Percentiles rank a stretch among this genome's conserved stretches.
Conservation (phyloP, 495 filamentous ascomycete species). For the Venustampulla echinocandica region DNA sequence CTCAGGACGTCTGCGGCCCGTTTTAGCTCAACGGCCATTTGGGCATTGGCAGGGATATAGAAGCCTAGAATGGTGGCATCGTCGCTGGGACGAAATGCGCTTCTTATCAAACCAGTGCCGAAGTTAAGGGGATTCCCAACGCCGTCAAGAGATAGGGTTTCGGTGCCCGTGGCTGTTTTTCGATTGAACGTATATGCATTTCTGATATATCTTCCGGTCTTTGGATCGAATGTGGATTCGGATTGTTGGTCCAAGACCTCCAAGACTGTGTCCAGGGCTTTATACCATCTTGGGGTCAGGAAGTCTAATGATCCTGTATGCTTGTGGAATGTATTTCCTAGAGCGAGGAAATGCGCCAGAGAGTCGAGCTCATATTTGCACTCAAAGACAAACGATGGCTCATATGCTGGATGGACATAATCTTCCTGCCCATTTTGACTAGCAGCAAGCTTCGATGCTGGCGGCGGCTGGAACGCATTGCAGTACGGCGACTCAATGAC, state of each 20-base stretch:
- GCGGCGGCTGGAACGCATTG: constrained; percentile 95
- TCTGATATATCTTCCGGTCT: constrained; percentile 49
- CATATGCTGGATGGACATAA: constrained; percentile 75
- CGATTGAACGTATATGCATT: constrained; percentile 87
- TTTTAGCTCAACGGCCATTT: constrained; percentile 87
- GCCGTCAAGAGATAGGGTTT: constrained; percentile 76
- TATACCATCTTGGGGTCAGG: constrained; percentile 69
- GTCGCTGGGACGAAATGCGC: constrained; percentile 92
- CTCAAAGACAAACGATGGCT: constrained; percentile 80
- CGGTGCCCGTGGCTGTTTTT: constrained; percentile 70
- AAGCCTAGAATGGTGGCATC: constrained; percentile 94
- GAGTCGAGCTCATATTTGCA: constrained; percentile 99
- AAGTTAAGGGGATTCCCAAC: constrained; percentile 84
- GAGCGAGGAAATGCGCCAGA: constrained; percentile 78
- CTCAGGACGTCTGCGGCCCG: constrained; percentile 62
- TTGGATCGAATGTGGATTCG: constrained; percentile 64
- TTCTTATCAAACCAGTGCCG: constrained; percentile 78
- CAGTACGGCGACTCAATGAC: constrained; percentile 94
- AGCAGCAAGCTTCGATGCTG: constrained; percentile 61
- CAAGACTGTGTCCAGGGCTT: constrained; percentile 66
- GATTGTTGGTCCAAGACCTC: constrained; percentile 69
- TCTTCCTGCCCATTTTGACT: constrained; percentile 72
- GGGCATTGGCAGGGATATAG: constrained; percentile 93
- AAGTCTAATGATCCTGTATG: constrained; percentile 71
- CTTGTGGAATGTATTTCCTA: constrained; percentile 79